Percentiles rank a stretch among this genome's conserved stretches.
These are phyloP conservation scores for Carpinus fangiana DNA, from an alignment of 306 rosid genomes.

Conservation along the genomic window DNA sequence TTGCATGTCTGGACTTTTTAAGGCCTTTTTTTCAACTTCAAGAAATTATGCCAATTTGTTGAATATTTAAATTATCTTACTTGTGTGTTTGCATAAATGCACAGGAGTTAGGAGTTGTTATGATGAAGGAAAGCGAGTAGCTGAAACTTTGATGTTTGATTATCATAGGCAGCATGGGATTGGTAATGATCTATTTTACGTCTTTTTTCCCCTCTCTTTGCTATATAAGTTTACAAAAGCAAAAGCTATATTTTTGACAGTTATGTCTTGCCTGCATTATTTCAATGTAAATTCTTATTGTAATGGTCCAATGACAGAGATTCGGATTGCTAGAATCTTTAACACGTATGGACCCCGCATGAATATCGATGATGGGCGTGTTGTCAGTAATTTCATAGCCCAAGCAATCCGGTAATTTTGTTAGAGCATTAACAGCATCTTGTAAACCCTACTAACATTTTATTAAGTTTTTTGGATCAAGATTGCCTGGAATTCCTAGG, in stretches of 20 bases:
- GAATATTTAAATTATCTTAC: neutral
- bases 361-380: slow-evolving; percentile 99
- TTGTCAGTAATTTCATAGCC: slow-evolving; percentile 95
- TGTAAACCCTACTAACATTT: neutral
- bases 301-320: slow-evolving; percentile 44
- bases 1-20: neutral
- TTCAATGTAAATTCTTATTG: neutral
- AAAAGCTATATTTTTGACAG: neutral
- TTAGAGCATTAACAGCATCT: neutral
- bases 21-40: neutral
- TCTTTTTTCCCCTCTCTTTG: slow-evolving; percentile 12
- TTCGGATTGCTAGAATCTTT: slow-evolving; percentile 90
- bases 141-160: slow-evolving; percentile 98
- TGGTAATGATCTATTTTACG: slow-evolving; percentile 42
- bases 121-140: slow-evolving; percentile 98
- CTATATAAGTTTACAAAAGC: neutral
- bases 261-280: slow-evolving; percentile 5
- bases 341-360: slow-evolving; percentile 98
- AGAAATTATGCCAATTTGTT: neutral
- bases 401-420: slow-evolving; percentile 82
- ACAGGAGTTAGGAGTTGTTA: slow-evolving; percentile 97
- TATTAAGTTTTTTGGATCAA: neutral
- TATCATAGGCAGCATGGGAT: slow-evolving; percentile 97
- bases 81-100: slow-evolving; percentile 1
- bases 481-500: no score